Base-by-base conservation (phyloP, 2,329 filamentous ascomycete genomes). In the Diplodia mutila region DNA sequence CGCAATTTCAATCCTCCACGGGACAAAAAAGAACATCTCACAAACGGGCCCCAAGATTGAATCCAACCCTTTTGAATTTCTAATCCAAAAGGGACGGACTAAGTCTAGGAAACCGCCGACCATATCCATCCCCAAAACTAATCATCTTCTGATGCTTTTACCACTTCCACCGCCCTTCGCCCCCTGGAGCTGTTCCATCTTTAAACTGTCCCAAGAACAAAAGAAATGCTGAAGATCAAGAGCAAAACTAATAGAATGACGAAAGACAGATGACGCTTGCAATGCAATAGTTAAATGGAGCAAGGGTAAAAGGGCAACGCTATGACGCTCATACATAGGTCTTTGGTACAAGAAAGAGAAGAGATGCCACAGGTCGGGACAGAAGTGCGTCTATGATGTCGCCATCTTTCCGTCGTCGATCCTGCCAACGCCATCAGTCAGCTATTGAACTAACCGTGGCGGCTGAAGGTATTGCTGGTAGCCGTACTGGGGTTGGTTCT, bases 311-410 rank as follows among this genome's bases (percentile, higher is more conserved):
- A 73, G 72, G 66, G 74, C 73, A 76, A 77, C 73, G 77, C 75
- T 77, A 78, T 78, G 75, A 78, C 73, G 77, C 76, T 78, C 75
- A 74, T 76, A 76, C 74, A 78, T 70, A 71, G 67, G 72, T 74
- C 73, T 74, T 78, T 78, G 74, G 72, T 79, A 78, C 76, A 78
- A 75, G 72, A 74, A 71, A 67, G 71, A 34, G 51, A 51, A 63
- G 32, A 46, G 37, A 59, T 69, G 59, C 68, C 51, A 32, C 46
- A 61, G 59, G 29, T 25, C 25, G 34, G 61, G 57, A 67, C 46
- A 55, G 55, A 48, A 39, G 34, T 61, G 29, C 32, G 29, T 29
- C 59, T 67, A 59, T 67, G 46, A 59, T 67, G 54, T 51, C 23
- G 51, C 42, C 39, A 67, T 52, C 23, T 21, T 46, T 51, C 59